Percentiles rank a stretch among this genome's conserved stretches.
These are phyloP conservation scores for Dendrocalamus sinicus DNA, from an alignment of 176 grass and related monocot genomes.

Conservation along the genomic window DNA sequence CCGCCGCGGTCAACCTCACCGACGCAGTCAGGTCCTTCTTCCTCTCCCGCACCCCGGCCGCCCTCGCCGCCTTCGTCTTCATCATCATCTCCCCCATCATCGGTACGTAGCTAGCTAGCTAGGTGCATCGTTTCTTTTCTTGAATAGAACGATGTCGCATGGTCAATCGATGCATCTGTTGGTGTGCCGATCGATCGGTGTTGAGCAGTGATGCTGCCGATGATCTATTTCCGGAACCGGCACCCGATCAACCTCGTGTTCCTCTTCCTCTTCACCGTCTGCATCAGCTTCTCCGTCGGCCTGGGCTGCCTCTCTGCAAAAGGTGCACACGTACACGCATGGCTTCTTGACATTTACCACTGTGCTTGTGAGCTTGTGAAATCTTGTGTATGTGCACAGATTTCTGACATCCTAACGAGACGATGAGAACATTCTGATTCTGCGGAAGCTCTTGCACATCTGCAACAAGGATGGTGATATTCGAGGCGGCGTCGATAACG, in stretches of 20 bases:
- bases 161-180: background rate
- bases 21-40: slow-evolving; percentile 49
- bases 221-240: slow-evolving; percentile 48
- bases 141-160: background rate
- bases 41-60: slow-evolving; percentile 42
- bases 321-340: background rate
- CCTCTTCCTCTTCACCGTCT: slow-evolving; percentile 56
- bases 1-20: slow-evolving; percentile 40
- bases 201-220: slow-evolving; percentile 51
- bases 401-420: background rate
- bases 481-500: slow-evolving; percentile 71
- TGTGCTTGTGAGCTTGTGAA: background rate
- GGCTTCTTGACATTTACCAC: background rate
- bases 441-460: too few relatives aligned
- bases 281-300: slow-evolving; percentile 53
- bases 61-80: slow-evolving; percentile 31
- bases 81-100: slow-evolving; percentile 60
- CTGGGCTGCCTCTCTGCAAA: slow-evolving; percentile 42
- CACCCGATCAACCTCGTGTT: slow-evolving; percentile 60
- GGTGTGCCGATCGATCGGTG: too few relatives aligned
- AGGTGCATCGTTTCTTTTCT: background rate
- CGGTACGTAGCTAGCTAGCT: slow-evolving; percentile 28
- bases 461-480: slow-evolving; percentile 53
- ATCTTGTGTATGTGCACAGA: background rate
- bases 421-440: too few relatives aligned